phyloP scores from a whole-genome alignment of 495 filamentous ascomycete genomes.

The Darksidea phi region DNA sequence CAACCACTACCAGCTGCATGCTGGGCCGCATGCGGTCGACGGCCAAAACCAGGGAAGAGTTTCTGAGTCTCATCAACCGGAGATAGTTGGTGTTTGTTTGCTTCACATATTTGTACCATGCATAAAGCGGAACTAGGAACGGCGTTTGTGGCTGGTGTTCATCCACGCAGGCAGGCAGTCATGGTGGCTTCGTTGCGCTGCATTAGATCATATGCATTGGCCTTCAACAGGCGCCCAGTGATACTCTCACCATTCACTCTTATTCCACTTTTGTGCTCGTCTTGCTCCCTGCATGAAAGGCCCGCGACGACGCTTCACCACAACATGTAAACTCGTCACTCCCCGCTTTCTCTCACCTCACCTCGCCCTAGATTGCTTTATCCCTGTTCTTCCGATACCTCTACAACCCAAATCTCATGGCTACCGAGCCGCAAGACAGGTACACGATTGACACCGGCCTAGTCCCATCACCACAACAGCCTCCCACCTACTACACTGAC shows the following conservation, averaged over 20 bases:
- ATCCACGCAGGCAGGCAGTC: constrained; percentile 28
- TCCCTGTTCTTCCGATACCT: no score
- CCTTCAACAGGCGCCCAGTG: constrained; percentile 30
- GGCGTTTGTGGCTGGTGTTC: constrained; percentile 22
- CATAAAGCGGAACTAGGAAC: neutral
- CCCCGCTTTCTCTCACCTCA: no score
- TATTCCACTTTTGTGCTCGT: neutral
- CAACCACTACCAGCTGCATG: constrained; percentile 93
- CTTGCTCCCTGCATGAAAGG: no score
- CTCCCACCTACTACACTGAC: neutral
- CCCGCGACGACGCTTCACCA: no score
- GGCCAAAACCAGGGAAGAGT: constrained; percentile 92
- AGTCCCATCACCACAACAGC: no score
- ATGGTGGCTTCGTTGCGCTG: constrained; percentile 2
- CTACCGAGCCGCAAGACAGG: no score
- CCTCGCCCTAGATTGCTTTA: no score
- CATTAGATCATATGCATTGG: constrained; percentile 11
- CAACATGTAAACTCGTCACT: no score
- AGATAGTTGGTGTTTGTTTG: constrained; percentile 4
- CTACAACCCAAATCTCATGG: no score
- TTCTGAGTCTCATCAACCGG: constrained; percentile 76
- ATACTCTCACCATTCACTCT: neutral
- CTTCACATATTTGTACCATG: constrained; percentile 8
- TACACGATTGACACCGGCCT: no score
- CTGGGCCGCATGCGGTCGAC: constrained; percentile 88